A percentile compares a stretch with the other conserved stretches of the same genome.
Evolutionary conservation across 345 rosid genomes (phyloP).

Genomic region (Physaria fendleri): DNA sequence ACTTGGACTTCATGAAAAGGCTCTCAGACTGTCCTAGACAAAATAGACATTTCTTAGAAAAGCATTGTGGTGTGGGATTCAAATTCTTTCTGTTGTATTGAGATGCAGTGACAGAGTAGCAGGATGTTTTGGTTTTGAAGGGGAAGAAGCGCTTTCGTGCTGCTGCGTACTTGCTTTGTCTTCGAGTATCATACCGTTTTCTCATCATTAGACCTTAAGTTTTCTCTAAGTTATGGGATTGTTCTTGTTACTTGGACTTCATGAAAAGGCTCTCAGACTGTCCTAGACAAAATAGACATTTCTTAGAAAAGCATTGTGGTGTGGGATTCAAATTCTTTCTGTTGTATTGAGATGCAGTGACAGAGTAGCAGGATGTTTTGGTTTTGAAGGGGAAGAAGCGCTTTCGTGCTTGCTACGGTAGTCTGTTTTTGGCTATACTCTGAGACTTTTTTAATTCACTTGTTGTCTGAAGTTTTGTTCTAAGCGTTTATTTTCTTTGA

Average conservation of each 20-base stretch:
- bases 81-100: slow-evolving; percentile 45
- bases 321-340: slow-evolving; percentile 49
- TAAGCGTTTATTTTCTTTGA: slow-evolving; percentile 12
- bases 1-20: slow-evolving; percentile 51
- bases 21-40: slow-evolving; percentile 12
- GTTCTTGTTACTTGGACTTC: slow-evolving; percentile 77
- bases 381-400: slow-evolving; percentile 49
- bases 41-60: slow-evolving; percentile 18
- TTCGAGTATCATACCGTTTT: slow-evolving; percentile 62
- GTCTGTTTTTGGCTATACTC: slow-evolving; percentile 18
- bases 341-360: slow-evolving; percentile 49
- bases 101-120: slow-evolving; percentile 46
- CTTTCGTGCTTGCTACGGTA: slow-evolving; percentile 71
- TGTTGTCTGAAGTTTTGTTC: slow-evolving; percentile 6
- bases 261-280: slow-evolving; percentile 30
- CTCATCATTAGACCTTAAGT: slow-evolving; percentile 47
- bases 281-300: slow-evolving; percentile 6
- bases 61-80: slow-evolving; percentile 59
- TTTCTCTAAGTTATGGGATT: slow-evolving; percentile 78
- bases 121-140: slow-evolving; percentile 38
- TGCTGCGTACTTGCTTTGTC: slow-evolving; percentile 37
- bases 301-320: slow-evolving; percentile 43
- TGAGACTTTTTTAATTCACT: background rate
- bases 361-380: slow-evolving; percentile 36
- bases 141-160: slow-evolving; percentile 53